Evolutionary conservation across 495 filamentous ascomycete species (phyloP), one percentile per base, ranked within the genome.

Genomic region (Hypoxylon cercidicola): DNA sequence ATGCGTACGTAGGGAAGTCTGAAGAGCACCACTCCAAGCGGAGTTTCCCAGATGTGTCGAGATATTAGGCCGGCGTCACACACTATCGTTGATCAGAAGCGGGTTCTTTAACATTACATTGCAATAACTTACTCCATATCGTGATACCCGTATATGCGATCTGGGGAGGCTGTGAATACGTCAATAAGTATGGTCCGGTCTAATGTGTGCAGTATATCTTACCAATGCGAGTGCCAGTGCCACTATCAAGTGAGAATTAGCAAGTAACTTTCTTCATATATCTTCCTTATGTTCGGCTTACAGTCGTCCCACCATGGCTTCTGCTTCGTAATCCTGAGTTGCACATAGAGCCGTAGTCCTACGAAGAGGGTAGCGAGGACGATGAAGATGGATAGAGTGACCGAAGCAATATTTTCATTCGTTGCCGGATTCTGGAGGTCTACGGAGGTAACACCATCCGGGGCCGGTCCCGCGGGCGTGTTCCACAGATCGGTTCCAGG

Each of bases 31-130:
- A 48, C 28, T 28, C 20, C 45, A 23, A 48, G 45, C n/a, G 45
- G 45, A 48, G 45, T 48, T 5, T 48, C 45, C 45, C 45, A 48
- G 5, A 48, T 48, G 15, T 48, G 45, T 23, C 45, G 45, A 48
- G 20, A 23, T 23, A 48, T 28, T 18, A 48, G 15, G 7, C 45
- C 45, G 28, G 45, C 45, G n/a, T 48, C 28, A 7, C 45, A 48
- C 45, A 48, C 45, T 48, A 10, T 48, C 25, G 25, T 28, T 28
- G 25, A 28, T 28, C 25, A 28, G 25, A 28, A 28, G 25, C 25
- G 25, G 3, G 3, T 28, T 28, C 25, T 28, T 28, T 7, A 28
- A 7, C 3, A 28, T 25, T 25, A 21, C 28, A n/a, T 3, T 18
- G 21, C 11, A 18, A 4, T 15, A 15, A 48, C 45, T 48, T 48